Percentiles rank a stretch among this genome's conserved stretches.
Evolutionary conservation across 2,329 filamentous ascomycete genomes (phyloP).

Genomic region (Coniella lustricola): DNA sequence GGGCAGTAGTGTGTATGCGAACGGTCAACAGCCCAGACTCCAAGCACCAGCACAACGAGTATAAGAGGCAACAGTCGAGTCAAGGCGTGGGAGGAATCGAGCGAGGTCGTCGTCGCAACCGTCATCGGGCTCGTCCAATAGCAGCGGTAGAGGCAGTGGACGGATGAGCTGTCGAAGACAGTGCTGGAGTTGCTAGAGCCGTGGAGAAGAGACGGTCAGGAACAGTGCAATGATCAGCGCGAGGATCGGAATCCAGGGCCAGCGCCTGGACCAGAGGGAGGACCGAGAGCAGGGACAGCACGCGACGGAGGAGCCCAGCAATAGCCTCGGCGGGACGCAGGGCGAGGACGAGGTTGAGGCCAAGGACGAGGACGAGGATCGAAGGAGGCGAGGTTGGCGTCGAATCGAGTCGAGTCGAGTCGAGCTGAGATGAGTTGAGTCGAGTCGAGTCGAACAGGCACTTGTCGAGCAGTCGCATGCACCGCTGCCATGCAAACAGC

Average conservation of each 20-base stretch:
- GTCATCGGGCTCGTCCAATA: constrained; percentile 4
- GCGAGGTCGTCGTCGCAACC: neutral
- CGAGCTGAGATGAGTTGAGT: too few species aligned
- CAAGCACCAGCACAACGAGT: too few species aligned
- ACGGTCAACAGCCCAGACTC: too few species aligned
- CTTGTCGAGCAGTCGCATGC: too few species aligned
- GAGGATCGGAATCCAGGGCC: neutral
- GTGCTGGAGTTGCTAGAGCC: neutral
- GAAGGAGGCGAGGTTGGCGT: too few species aligned
- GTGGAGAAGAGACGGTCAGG: constrained; percentile 1
- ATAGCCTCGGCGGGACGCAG: too few species aligned
- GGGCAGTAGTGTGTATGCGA: too few species aligned
- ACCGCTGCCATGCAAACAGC: neutral
- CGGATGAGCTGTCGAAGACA: neutral
- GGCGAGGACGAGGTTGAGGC: too few species aligned
- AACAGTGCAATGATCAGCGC: neutral
- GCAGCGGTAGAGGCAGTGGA: neutral
- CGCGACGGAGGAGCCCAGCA: neutral
- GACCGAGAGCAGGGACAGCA: neutral
- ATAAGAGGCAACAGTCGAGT: constrained; percentile 11
- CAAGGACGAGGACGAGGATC: too few species aligned
- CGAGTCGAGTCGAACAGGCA: too few species aligned
- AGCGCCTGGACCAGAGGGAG: neutral
- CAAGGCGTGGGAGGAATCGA: neutral
- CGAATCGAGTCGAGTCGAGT: too few species aligned